These are phyloP conservation scores for Phoma sp. DNA, from an alignment of 2,329 filamentous ascomycete genomes.

Conservation along the genomic window DNA sequence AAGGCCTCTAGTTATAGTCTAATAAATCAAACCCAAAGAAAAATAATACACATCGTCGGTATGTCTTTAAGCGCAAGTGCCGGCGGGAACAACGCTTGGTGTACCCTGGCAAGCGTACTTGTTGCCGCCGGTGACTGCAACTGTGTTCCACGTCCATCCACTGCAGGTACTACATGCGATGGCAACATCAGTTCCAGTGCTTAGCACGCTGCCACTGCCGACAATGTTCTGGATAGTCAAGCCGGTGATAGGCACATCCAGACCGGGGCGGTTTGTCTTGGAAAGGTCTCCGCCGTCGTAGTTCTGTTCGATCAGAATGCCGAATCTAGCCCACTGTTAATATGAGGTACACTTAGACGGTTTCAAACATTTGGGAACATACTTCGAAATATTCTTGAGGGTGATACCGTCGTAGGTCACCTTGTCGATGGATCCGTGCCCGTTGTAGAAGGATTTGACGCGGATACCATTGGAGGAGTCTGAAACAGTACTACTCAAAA, in stretches of 20 bases:
- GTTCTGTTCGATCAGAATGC: too few relatives aligned
- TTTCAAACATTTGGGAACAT: too few relatives aligned
- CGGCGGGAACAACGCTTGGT: constrained; percentile 24
- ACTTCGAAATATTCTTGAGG: neutral
- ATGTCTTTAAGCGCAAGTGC: constrained; percentile 55
- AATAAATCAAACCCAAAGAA: too few relatives aligned
- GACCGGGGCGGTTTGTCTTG: too few relatives aligned
- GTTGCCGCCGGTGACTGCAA: neutral
- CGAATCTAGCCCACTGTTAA: too few relatives aligned
- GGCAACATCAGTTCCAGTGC: neutral
- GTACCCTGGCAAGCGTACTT: neutral
- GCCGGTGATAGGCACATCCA: too few relatives aligned
- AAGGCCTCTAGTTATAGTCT: too few relatives aligned
- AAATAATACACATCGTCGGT: too few relatives aligned
- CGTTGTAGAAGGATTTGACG: constrained; percentile 57
- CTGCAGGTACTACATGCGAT: neutral
- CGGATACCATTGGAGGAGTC: constrained; percentile 62
- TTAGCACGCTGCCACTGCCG: neutral
- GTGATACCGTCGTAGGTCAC: neutral
- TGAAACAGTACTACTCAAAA: constrained; percentile 55
- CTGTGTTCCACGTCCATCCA: constrained; percentile 1
- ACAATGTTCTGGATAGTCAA: too few relatives aligned
- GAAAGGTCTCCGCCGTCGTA: too few relatives aligned
- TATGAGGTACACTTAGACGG: too few relatives aligned
- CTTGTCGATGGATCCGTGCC: neutral